These are phyloP conservation scores for Cenchrus americanus DNA, from an alignment of 176 grass and related monocot species.

Conservation along the genomic window DNA sequence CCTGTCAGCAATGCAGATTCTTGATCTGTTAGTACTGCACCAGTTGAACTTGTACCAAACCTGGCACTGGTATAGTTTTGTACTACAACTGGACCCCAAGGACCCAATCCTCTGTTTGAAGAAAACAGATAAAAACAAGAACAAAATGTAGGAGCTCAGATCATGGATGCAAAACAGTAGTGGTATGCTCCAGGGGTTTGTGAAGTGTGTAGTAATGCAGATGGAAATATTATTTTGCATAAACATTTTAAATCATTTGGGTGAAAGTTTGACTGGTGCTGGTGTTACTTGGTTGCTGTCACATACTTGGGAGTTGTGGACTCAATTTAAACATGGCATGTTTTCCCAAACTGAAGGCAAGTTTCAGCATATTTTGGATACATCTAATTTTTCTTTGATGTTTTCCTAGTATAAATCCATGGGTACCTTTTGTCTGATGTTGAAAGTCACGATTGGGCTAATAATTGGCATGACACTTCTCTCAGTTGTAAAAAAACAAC, in stretches of 20 bases:
- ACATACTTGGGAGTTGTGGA: not conserved
- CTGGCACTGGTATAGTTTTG: slow-evolving; percentile 81
- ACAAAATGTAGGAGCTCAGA: slow-evolving; percentile 6
- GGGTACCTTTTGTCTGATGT: not conserved
- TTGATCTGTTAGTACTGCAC: slow-evolving; percentile 67
- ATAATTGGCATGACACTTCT: not conserved
- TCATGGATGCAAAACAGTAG: slow-evolving; percentile 18
- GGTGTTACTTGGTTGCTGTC: not conserved
- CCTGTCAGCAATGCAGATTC: slow-evolving; percentile 85
- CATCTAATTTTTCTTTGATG: not conserved
- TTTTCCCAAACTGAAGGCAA: not conserved
- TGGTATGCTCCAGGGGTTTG: not conserved
- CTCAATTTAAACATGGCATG: not conserved
- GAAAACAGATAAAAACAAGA: slow-evolving; percentile 29
- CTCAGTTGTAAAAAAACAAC: not conserved
- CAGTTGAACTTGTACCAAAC: slow-evolving; percentile 77
- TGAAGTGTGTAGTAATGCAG: not conserved
- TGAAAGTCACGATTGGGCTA: not conserved
- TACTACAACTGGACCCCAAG: slow-evolving; percentile 92
- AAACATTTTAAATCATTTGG: not conserved
- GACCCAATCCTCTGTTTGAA: slow-evolving; percentile 85
- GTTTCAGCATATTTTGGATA: not conserved
- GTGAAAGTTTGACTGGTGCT: not conserved
- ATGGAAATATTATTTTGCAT: not conserved
- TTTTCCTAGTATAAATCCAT: not conserved